Conservation (phyloP, 2,329 filamentous ascomycete genomes). For the Clonostachys chloroleuca region DNA sequence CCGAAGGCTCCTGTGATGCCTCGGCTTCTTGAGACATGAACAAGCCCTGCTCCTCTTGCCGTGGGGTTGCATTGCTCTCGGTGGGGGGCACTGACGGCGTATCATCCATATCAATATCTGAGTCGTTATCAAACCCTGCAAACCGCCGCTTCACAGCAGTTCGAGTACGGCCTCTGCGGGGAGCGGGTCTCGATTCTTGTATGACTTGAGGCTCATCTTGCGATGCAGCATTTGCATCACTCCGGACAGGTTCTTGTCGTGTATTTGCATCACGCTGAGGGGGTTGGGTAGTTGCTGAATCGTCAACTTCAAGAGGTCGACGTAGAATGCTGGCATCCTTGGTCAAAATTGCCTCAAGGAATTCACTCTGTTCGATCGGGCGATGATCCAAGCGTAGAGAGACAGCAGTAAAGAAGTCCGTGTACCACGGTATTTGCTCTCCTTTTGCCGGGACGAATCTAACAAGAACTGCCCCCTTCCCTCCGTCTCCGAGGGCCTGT, state of each 20-base stretch:
- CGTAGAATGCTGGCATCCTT: conserved; percentile 72
- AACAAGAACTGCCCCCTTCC: conserved; percentile 74
- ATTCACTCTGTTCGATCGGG: conserved; percentile 84
- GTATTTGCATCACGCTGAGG: not conserved
- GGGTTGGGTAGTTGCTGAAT: conserved; percentile 14
- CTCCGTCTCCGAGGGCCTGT: conserved; percentile 63
- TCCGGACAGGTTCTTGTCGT: not conserved
- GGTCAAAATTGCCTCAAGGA: conserved; percentile 83
- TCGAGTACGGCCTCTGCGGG: conserved; percentile 14
- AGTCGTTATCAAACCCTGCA: conserved; percentile 58
- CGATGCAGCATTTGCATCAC: conserved; percentile 1
- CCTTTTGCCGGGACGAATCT: conserved; percentile 60
- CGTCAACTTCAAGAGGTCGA: conserved; percentile 56
- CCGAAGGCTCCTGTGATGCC: conserved; percentile 9
- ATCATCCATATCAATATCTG: conserved; percentile 29
- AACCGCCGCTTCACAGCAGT: conserved; percentile 54
- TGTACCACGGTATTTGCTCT: conserved; percentile 59
- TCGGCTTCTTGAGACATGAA: conserved; percentile 50
- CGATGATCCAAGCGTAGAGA: conserved; percentile 73
- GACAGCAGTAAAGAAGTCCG: conserved; percentile 63
- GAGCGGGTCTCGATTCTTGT: conserved; percentile 3
- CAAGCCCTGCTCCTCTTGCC: conserved; percentile 38
- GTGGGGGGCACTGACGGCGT: conserved; percentile 3
- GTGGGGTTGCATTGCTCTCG: conserved; percentile 3
- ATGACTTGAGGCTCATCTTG: not conserved